Base-by-base conservation (phyloP, 164 flowering plant species). In the Cinnamomum micranthum region DNA sequence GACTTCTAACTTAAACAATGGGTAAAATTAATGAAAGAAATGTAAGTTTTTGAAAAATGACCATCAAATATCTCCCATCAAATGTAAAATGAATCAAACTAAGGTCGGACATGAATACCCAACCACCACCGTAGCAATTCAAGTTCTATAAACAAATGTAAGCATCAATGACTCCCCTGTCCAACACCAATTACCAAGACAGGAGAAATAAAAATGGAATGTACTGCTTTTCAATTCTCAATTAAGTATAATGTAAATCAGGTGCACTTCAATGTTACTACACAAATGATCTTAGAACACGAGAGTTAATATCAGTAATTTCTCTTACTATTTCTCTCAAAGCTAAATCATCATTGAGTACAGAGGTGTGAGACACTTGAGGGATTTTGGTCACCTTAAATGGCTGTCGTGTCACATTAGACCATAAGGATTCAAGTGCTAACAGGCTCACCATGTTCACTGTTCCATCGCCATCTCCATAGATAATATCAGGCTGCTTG, bases 401-500 rank as follows among this genome's bases (percentile, higher is more conserved):
- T 1, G 74, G 0, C 65, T 87, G 87, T 66, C 81, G 77, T 19
- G 73, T 63, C 41, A 78, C 75, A 0, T 70, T 69, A 0, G 71
- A 72, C 97, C 98, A 89, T 68, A 83, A 78, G 4, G 82, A 22
- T 66, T 89, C 86, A 3, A 84, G 74, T 0, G 87, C 92, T 74
- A 84, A 55, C 81, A 95, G 84, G 88, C 99, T 95, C 72, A 74
- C 80, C 85, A 86, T 74, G 76, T 92, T 93, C 79, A 95, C 99
- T 9, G 99, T 93, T 50, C 99, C 99, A 80, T 95, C 97, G 62
- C 99, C 99, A 74, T 95, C 97, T n/a, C 99, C 99, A 76, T 90
- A 88, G n/a, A 77, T 78, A 15, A 92, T 75, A 69, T 91, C 87
- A 13, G 97, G 97, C 70, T 84, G 88, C 83, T 78, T 77, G 24